phyloP scores from a whole-genome alignment of 129 eudicot genomes.

The Tagetes erecta region DNA sequence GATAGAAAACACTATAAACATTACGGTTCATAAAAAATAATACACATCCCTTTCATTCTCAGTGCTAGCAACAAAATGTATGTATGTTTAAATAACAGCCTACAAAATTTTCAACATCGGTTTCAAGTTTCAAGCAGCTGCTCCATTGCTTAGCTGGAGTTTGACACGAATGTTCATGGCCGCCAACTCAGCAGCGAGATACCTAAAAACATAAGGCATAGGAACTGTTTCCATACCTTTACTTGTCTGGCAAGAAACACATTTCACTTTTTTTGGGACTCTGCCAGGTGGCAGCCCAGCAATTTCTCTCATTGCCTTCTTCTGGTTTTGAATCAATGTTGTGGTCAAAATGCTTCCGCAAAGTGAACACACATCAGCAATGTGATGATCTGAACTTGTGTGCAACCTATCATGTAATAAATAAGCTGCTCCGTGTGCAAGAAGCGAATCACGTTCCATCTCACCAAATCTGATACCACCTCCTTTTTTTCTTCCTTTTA shows the following conservation, averaged over 20 bases:
- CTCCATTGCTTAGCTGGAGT: constrained; percentile 60
- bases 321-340: constrained; percentile 52
- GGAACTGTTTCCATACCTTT: constrained; percentile 96
- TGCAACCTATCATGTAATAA: constrained; percentile 88
- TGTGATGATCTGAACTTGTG: constrained; percentile 79
- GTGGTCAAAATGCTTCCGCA: constrained; percentile 90
- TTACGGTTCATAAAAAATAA: background rate
- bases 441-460: constrained; percentile 93
- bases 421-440: constrained; percentile 97
- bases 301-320: constrained; percentile 42
- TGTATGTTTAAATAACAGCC: background rate
- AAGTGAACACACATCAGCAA: constrained; percentile 83
- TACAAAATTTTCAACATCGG: background rate
- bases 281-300: constrained; percentile 68
- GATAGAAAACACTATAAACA: constrained; percentile 27
- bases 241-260: constrained; percentile 70
- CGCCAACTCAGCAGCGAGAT: constrained; percentile 87
- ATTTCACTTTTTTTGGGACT: constrained; percentile 67
- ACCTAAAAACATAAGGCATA: constrained; percentile 92
- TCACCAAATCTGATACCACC: constrained; percentile 97
- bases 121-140: constrained; percentile 40
- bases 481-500: constrained; percentile 90
- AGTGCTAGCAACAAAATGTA: background rate
- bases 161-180: constrained; percentile 87
- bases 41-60: background rate